Conservation (phyloP, 208 protist species). For the Giardia duodenalis region DNA sequence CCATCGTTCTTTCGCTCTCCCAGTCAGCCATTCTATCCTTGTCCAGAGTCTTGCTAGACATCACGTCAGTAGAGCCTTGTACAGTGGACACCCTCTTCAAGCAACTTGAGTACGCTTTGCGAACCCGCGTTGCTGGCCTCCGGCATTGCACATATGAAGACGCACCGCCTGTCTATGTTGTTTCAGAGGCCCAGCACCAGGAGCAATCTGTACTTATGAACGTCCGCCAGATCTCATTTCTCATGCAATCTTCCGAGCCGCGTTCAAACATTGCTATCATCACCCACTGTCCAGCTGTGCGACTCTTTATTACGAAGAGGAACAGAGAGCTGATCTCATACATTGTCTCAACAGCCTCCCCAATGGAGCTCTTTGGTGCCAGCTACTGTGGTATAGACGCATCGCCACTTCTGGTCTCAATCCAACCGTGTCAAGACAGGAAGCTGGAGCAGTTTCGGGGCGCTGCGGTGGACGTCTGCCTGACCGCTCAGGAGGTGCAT, state of each 20-base stretch:
- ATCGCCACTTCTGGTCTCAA: not conserved
- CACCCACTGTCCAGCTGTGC: not conserved
- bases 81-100: not conserved
- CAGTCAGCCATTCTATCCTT: not conserved
- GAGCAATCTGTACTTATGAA: not conserved
- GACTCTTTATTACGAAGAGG: not conserved
- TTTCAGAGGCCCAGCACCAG: not conserved
- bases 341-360: not conserved
- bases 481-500: not conserved
- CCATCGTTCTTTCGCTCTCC: not conserved
- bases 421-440: not conserved
- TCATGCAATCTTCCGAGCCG: not conserved
- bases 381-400: not conserved
- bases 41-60: not conserved
- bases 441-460: not conserved
- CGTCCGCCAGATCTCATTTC: not conserved
- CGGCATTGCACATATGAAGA: no score
- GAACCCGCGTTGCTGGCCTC: not conserved
- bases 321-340: not conserved
- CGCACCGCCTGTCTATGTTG: not conserved
- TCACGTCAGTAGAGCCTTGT: not conserved
- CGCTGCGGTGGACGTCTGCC: not conserved
- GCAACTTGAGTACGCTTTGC: not conserved
- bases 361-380: not conserved
- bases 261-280: no score